Percentiles rank a stretch among this genome's conserved stretches.
These are phyloP conservation scores for Ceratopteris richardii DNA, from an alignment of 75 land plant species.

Conservation along the genomic window DNA sequence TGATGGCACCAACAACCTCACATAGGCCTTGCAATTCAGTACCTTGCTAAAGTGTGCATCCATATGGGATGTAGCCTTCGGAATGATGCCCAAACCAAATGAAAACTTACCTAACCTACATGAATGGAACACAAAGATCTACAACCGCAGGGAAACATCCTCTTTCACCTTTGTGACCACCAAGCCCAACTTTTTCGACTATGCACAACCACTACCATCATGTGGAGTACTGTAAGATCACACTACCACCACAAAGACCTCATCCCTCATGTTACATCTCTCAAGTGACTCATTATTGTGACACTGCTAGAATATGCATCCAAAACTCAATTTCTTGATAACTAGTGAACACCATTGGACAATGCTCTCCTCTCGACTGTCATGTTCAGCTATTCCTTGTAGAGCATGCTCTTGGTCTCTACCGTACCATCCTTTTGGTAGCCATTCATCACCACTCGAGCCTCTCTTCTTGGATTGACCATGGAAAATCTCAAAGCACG, in stretches of 20 bases:
- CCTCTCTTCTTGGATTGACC: background rate
- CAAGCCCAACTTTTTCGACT: background rate
- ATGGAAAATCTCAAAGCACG: background rate
- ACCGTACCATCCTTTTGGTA: no score
- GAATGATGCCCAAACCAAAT: background rate
- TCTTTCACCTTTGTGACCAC: background rate
- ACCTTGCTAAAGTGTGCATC: no score
- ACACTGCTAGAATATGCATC: background rate
- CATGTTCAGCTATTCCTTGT: no score
- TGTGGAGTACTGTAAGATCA: background rate
- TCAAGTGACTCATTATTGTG: background rate
- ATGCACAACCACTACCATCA: background rate
- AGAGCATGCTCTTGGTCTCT: no score
- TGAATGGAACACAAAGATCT: background rate
- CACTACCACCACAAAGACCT: constrained; percentile 4
- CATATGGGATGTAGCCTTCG: no score
- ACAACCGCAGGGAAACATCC: no score
- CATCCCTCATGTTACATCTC: background rate
- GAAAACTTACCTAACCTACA: background rate
- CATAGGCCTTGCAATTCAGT: no score
- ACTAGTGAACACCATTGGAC: background rate
- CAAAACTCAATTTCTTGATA: background rate
- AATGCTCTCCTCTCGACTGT: constrained; percentile 4
- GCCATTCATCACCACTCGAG: background rate
- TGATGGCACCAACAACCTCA: no score